Evolutionary conservation across 371 early-diverging fungal genomes (phyloP), one percentile per base, ranked within the genome.

Genomic region (Smittium mucronatum): DNA sequence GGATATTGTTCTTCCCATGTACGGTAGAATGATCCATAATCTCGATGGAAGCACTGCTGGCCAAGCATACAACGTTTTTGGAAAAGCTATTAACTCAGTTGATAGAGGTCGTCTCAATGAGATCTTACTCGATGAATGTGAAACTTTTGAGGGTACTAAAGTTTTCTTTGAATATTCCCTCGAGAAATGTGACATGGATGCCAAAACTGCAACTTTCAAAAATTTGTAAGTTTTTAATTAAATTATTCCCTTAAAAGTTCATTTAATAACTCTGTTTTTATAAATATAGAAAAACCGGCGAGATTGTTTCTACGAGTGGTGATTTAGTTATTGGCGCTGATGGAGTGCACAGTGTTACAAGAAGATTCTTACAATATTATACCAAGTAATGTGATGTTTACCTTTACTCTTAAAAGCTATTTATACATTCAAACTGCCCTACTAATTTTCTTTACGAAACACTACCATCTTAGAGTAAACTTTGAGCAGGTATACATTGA

Each of bases 271-370:
- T n/a, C n/a, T 47, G 15, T 47, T 47, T 47, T 15, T 47, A 15
- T 47, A n/a, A n/a, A n/a, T n/a, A n/a, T n/a, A 47, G 63, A 15
- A 64, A 61, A 15, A 81, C 73, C 30, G 72, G 75, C 72, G 66
- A 75, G 36, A 68, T 57, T 17, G 63, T 82, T 34, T 73, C 70
- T n/a, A 78, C 78, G 5, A 69, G 79, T 11, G 86, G 85, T 2
- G 94, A 96, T 73, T 76, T 95, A 35, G 85, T 98, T 70, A 81
- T 98, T 21, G 98, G 98, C 26, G 90, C 93, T n/a, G 98, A 98
- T 79, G 98, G 98, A 35, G 94, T 93, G 2, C 91, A 88, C 75
- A 93, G 94, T 26, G 74, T 82, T 11, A 88, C 88, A 35, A 85
- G 97, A 60, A 81, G 80, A 60, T 87, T 89, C 70, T 81, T 93